A percentile compares a stretch with the other conserved stretches of the same genome.
Conservation (phyloP, 495 filamentous ascomycete genomes). For the Tirmania nivea region DNA sequence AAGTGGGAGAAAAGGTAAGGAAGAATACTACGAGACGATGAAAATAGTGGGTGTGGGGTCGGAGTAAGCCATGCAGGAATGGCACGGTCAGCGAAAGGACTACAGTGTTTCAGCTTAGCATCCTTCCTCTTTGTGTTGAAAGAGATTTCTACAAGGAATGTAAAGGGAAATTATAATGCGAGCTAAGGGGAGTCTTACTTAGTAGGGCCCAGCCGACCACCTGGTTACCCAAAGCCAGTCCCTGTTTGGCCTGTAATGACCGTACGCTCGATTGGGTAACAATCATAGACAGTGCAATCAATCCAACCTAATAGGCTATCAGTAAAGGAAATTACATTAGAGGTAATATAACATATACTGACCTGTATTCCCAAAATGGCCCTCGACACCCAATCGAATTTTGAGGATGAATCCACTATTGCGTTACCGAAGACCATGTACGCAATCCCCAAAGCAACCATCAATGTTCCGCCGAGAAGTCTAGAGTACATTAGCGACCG, state of each 20-base stretch:
- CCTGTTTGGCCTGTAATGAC: constrained; percentile 66
- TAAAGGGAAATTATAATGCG: not conserved
- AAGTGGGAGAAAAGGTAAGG: constrained; percentile 77
- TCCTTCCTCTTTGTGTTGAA: not conserved
- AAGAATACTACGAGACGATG: constrained; percentile 79
- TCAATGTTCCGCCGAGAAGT: constrained; percentile 1
- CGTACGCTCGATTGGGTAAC: constrained; percentile 64
- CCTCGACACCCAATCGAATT: constrained; percentile 19
- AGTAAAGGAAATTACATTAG: too few relatives aligned
- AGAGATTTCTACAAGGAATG: constrained; percentile 6
- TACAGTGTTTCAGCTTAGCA: constrained; percentile 12
- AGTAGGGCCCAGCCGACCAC: constrained; percentile 68
- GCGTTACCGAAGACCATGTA: constrained; percentile 68
- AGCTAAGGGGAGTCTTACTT: constrained; percentile 28
- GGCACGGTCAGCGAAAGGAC: constrained; percentile 61
- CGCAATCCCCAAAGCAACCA: constrained; percentile 34
- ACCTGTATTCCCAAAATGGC: constrained; percentile 37
- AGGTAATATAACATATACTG: constrained; percentile 2
- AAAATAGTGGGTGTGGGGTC: constrained; percentile 71
- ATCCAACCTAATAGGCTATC: constrained; percentile 32
- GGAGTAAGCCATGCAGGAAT: constrained; percentile 47
- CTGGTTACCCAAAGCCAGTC: constrained; percentile 79
- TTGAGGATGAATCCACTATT: constrained; percentile 24
- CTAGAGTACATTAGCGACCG: not conserved
- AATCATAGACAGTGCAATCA: constrained; percentile 61